Conservation (phyloP, 164 flowering plant species). For the Dillenia turbinata region DNA sequence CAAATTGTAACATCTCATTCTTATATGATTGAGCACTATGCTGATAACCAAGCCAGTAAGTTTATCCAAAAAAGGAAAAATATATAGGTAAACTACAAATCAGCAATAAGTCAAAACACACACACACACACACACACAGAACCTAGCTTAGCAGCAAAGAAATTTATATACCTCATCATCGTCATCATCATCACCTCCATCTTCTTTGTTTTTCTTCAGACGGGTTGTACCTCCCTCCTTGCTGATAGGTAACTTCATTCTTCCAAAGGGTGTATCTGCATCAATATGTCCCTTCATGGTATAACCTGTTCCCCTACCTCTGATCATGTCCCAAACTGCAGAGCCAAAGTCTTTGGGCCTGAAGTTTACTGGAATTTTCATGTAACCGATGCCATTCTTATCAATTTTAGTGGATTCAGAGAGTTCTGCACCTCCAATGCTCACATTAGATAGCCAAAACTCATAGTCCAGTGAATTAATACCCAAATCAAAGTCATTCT, state of each 20-base stretch:
- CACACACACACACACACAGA: not conserved
- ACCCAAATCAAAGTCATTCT: constrained; percentile 75
- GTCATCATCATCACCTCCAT: constrained; percentile 52
- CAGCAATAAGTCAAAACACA: no score
- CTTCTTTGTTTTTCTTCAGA: constrained; percentile 65
- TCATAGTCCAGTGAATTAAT: constrained; percentile 62
- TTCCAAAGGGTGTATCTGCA: constrained; percentile 81
- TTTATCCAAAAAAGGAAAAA: no score
- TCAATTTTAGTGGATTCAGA: constrained; percentile 40
- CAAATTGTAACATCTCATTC: no score
- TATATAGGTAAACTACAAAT: no score
- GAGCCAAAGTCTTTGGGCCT: constrained; percentile 85
- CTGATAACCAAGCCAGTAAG: no score
- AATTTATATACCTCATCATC: constrained; percentile 35
- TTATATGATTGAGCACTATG: no score
- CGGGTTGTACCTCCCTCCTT: constrained; percentile 76
- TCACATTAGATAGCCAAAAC: constrained; percentile 64
- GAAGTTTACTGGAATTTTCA: constrained; percentile 70
- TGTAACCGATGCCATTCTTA: constrained; percentile 51
- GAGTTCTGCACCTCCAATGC: constrained; percentile 65
- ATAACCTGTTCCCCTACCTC: constrained; percentile 77
- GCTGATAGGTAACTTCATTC: constrained; percentile 72
- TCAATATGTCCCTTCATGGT: constrained; percentile 62
- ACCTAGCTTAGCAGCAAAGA: not conserved
- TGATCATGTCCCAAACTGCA: constrained; percentile 87